phyloP scores from a whole-genome alignment of 2,329 filamentous ascomycete genomes.

The Verticillium nubilum region DNA sequence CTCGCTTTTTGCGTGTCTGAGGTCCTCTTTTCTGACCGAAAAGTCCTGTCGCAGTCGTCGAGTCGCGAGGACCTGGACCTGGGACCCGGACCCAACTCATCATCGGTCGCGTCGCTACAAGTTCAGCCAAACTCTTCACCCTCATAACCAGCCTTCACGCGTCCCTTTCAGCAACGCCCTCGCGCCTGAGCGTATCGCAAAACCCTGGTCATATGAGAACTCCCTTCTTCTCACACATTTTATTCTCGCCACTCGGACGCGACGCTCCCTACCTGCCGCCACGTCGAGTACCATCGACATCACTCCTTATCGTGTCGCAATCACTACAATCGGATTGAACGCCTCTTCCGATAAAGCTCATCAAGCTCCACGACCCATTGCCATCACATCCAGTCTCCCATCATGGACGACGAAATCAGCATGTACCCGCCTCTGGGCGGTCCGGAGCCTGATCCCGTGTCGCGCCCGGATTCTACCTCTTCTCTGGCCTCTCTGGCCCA shows the following conservation, averaged over 20 bases:
- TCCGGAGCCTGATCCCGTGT: slow-evolving; percentile 36
- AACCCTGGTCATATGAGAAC: background rate
- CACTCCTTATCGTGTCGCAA: background rate
- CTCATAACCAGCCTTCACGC: background rate
- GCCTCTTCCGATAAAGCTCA: background rate
- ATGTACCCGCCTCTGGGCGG: slow-evolving; percentile 28
- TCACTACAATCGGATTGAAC: background rate
- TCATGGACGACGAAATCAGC: slow-evolving; percentile 43
- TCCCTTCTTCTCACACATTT: background rate
- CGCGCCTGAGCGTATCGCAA: background rate
- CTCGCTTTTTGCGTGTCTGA: background rate
- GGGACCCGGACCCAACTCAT: background rate
- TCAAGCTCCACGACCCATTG: background rate
- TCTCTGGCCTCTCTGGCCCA: slow-evolving; percentile 39
- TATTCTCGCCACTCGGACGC: background rate
- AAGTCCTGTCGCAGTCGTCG: background rate
- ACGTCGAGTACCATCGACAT: background rate
- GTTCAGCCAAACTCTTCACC: background rate
- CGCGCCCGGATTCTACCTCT: slow-evolving; percentile 44
- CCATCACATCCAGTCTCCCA: slow-evolving; percentile 1
- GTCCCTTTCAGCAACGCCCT: background rate
- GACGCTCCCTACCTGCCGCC: background rate
- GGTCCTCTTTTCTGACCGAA: background rate
- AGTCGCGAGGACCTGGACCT: background rate
- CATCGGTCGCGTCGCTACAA: background rate